phyloP scores from a whole-genome alignment of 352 stramenopile genomes.

The Vaucheria bursata region DNA sequence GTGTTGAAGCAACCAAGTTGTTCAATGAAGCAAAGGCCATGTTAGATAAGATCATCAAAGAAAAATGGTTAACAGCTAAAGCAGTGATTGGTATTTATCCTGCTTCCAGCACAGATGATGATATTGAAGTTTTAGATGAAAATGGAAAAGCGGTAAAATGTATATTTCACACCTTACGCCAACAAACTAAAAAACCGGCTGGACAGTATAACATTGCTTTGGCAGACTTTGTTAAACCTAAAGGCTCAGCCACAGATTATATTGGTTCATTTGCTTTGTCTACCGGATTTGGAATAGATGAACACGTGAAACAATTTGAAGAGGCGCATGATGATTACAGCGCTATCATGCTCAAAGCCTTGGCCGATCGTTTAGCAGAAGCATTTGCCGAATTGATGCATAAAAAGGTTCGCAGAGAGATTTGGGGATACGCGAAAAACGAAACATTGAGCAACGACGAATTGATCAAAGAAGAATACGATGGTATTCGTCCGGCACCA shows the following conservation, averaged over 20 bases:
- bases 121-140: background rate
- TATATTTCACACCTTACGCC: conserved; percentile 66
- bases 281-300: conserved; percentile 88
- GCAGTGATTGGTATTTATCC: conserved; percentile 87
- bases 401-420: too few species aligned
- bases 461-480: conserved; percentile 94
- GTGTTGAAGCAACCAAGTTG: conserved; percentile 85
- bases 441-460: conserved; percentile 79
- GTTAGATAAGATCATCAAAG: conserved; percentile 75
- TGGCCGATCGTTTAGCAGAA: conserved; percentile 66
- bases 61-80: conserved; percentile 77
- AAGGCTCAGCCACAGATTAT: conserved; percentile 64
- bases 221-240: conserved; percentile 83
- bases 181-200: conserved; percentile 84
- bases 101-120: conserved; percentile 58
- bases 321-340: conserved; percentile 89
- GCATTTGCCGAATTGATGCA: too few species aligned
- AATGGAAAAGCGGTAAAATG: background rate
- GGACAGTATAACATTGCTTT: conserved; percentile 85
- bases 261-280: conserved; percentile 88
- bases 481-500: conserved; percentile 90
- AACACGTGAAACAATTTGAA: conserved; percentile 73
- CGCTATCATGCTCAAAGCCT: conserved; percentile 92
- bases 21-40: conserved; percentile 86
- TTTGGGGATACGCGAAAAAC: conserved; percentile 78